Evolutionary conservation across 148 eudicot species (phyloP), one percentile per base, ranked within the genome.

Genomic region (Nyssa sinensis): DNA sequence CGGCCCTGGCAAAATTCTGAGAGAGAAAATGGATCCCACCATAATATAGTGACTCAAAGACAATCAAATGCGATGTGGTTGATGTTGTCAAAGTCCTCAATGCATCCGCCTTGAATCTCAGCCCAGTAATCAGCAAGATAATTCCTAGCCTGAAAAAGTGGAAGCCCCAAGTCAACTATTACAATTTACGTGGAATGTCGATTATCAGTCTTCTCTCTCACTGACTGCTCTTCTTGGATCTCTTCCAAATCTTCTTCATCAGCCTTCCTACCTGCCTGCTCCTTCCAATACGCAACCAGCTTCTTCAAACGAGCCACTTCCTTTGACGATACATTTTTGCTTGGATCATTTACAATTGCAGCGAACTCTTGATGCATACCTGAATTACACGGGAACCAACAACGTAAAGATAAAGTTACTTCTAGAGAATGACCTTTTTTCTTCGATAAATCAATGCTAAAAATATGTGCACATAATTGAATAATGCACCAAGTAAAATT

Each of bases 301-400:
- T 88, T 96, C 79, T 88, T 96, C 81, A 96, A 67, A 31, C 97
- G 96, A 58, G 95, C 98, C 27, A 96, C 97, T 86, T 96, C 99
- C 75, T 91, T 96, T 19, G 99, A 91, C 7, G 92, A 84, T 23
- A 96, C 92, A 67, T 93, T 96, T 79, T 93, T 96, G 79, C 88
- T 96, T 4, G 99, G 97, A 51, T 96, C 99, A 62, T 96, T 96
- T 30, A 93, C 84, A 55, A 96, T 93, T 7, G 99, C n/a, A 89
- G 32, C 99, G 88, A 19, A 96, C 99, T 77, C 99, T 91, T 30
- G 99, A 96, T 39, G 99, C 99, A 72, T 96, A 96, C 78, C 99
- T 96, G 66, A 25, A 47, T 60, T 25, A 72, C 62, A 63, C 34
- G 44, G 51, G 7, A 69, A 62, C 44, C 30, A 59, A 59, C n/a